Evolutionary conservation across 1,284 basidiomycete genomes (phyloP).

Genomic region (Malassezia furfur): DNA sequence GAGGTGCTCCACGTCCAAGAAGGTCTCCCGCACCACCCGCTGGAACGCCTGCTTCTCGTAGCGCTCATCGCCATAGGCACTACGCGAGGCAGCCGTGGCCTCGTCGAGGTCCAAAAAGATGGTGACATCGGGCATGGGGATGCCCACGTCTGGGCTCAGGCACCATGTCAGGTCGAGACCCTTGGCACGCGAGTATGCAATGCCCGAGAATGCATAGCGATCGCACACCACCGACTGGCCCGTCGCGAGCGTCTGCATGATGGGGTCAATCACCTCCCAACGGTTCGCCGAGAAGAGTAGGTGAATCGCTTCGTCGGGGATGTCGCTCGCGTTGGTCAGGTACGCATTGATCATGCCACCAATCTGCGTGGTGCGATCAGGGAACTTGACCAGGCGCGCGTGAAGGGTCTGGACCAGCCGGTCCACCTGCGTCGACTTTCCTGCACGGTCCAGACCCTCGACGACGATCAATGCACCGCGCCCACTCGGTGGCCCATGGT

Average conservation of each 20-base stretch:
- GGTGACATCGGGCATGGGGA: conserved; percentile 79
- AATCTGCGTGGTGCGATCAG: conserved; percentile 77
- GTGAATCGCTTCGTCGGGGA: conserved; percentile 85
- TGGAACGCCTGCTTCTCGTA: conserved; percentile 50
- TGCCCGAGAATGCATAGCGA: conserved; percentile 91
- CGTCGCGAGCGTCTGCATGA: conserved; percentile 53
- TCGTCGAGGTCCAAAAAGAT: conserved; percentile 77
- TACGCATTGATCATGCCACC: conserved; percentile 91
- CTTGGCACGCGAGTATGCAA: conserved; percentile 86
- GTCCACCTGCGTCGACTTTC: conserved; percentile 45
- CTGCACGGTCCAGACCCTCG: conserved; percentile 46
- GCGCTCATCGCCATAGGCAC: conserved; percentile 80
- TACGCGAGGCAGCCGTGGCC: conserved; percentile 61
- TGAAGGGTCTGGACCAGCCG: conserved; percentile 26
- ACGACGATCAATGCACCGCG: conserved; percentile 44
- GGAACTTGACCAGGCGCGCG: conserved; percentile 41
- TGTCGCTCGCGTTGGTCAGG: conserved; percentile 66
- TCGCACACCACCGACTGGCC: conserved; percentile 78
- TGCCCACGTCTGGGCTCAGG: conserved; percentile 67
- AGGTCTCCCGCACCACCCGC: conserved; percentile 39
- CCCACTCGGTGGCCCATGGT: neutral
- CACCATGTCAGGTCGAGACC: conserved; percentile 65
- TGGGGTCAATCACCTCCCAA: conserved; percentile 70
- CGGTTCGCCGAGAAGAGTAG: conserved; percentile 92
- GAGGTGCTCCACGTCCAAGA: conserved; percentile 27